Conservation (phyloP, 2,329 filamentous ascomycete species). For the Elsinoe batatas region DNA sequence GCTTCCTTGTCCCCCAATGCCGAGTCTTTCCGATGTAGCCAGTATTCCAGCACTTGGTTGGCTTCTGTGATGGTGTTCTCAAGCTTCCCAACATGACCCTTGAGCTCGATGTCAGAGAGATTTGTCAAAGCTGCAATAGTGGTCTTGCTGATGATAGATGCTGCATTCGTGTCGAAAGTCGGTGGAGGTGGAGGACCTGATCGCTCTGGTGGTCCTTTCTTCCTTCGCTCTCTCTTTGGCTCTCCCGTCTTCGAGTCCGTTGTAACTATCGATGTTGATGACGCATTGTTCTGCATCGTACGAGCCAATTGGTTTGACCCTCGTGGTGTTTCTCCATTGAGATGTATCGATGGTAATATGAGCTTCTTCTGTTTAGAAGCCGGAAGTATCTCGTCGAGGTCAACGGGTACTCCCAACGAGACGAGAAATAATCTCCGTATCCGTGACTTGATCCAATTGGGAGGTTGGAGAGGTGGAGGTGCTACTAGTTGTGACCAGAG, state of each 20-base stretch:
- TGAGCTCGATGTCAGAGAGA: slow-evolving; percentile 68
- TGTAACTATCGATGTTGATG: slow-evolving; percentile 24
- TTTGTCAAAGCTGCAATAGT: slow-evolving; percentile 75
- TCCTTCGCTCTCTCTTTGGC: slow-evolving; percentile 19
- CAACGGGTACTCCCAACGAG: slow-evolving; percentile 88
- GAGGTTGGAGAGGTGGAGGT: slow-evolving; percentile 85
- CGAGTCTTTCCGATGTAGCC: slow-evolving; percentile 76
- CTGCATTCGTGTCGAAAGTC: slow-evolving; percentile 67
- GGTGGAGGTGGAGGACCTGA: slow-evolving; percentile 58
- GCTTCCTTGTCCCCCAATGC: slow-evolving; percentile 85
- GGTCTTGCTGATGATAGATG: slow-evolving; percentile 67
- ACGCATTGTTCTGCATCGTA: slow-evolving; percentile 28
- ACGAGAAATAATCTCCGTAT: slow-evolving; percentile 93
- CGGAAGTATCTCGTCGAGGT: slow-evolving; percentile 92
- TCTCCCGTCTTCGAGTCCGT: slow-evolving; percentile 20
- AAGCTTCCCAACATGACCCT: slow-evolving; percentile 58
- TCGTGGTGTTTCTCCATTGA: slow-evolving; percentile 18
- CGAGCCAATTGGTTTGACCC: slow-evolving; percentile 28
- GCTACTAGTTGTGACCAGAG: slow-evolving; percentile 95
- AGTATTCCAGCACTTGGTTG: slow-evolving; percentile 73
- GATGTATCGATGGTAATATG: slow-evolving; percentile 67
- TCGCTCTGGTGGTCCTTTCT: slow-evolving; percentile 18
- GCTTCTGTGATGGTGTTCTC: slow-evolving; percentile 61
- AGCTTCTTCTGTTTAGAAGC: slow-evolving; percentile 98
- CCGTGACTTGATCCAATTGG: slow-evolving; percentile 94